Percentiles rank a stretch among this genome's conserved stretches.
phyloP scores from a whole-genome alignment of 106 monocot species.

The Amphibolis antarctica region DNA sequence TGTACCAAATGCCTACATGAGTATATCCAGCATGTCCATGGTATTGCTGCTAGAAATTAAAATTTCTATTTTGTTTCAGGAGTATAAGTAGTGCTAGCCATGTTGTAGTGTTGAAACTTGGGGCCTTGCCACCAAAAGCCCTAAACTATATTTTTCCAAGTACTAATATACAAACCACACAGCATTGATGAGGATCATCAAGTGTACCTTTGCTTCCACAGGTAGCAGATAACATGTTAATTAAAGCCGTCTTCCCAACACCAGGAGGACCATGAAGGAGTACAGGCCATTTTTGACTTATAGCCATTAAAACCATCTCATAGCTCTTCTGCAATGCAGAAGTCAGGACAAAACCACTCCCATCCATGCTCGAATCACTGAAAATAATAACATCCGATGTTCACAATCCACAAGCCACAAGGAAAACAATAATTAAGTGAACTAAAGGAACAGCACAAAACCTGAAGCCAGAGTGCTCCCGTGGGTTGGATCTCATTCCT shows the following conservation, averaged over 20 bases:
- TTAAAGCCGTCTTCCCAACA: constrained; percentile 74
- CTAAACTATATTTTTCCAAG: too few relatives aligned
- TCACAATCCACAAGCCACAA: neutral
- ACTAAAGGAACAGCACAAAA: neutral
- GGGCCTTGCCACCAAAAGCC: too few relatives aligned
- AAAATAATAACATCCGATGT: neutral
- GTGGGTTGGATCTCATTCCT: neutral
- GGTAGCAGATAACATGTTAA: constrained; percentile 44
- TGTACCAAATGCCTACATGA: too few relatives aligned
- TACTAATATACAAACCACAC: neutral
- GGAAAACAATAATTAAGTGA: neutral
- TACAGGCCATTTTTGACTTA: constrained; percentile 79
- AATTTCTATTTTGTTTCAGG: too few relatives aligned
- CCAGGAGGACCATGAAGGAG: constrained; percentile 79
- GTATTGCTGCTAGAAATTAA: too few relatives aligned
- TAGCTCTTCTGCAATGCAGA: constrained; percentile 49
- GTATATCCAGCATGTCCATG: too few relatives aligned
- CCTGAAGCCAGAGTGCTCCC: neutral
- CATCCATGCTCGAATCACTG: constrained; percentile 14
- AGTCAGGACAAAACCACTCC: constrained; percentile 44
- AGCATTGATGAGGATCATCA: neutral
- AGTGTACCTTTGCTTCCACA: constrained; percentile 48
- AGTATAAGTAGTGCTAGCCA: too few relatives aligned
- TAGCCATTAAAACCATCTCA: constrained; percentile 67
- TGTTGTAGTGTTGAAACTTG: too few relatives aligned